Evolutionary conservation across 352 stramenopile species (phyloP).

Genomic region (Thalassiosira oceanica): DNA sequence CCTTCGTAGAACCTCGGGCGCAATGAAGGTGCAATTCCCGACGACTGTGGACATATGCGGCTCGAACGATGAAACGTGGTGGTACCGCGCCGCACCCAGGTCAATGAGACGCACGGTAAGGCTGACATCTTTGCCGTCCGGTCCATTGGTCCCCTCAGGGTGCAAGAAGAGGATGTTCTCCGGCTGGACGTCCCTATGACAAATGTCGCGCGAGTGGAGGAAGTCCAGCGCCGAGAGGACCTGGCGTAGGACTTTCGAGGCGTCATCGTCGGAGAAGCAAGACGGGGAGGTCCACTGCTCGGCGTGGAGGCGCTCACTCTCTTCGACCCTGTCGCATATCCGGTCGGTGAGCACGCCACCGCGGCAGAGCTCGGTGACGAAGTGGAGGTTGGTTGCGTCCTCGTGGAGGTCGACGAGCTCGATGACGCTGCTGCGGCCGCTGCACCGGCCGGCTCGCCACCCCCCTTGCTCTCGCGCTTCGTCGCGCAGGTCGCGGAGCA

Average conservation of each 20-base stretch:
- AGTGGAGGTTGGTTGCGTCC: constrained; percentile 86
- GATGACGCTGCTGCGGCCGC: too few relatives aligned
- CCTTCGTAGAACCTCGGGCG: constrained; percentile 14
- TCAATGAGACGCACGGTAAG: constrained; percentile 94
- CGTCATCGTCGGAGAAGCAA: constrained; percentile 87
- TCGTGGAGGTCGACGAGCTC: constrained; percentile 90
- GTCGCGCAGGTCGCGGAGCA: constrained; percentile 65
- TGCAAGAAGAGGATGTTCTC: constrained; percentile 22
- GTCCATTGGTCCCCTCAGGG: constrained; percentile 82
- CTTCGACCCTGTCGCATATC: constrained; percentile 80
- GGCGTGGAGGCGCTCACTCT: background rate
- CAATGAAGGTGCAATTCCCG: constrained; percentile 58
- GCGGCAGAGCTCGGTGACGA: constrained; percentile 89
- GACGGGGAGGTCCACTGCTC: too few relatives aligned
- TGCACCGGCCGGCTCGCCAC: too few relatives aligned
- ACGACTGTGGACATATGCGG: background rate
- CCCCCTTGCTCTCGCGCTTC: too few relatives aligned
- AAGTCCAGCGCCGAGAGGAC: constrained; percentile 90
- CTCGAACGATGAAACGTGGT: constrained; percentile 1
- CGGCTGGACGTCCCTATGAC: constrained; percentile 62
- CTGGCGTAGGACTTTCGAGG: constrained; percentile 83
- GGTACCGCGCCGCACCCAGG: constrained; percentile 76
- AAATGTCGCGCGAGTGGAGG: constrained; percentile 67
- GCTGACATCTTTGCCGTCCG: constrained; percentile 88
- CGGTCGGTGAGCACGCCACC: constrained; percentile 90